Conservation (phyloP, 208 protist species). For the Trypanosoma brucei region DNA sequence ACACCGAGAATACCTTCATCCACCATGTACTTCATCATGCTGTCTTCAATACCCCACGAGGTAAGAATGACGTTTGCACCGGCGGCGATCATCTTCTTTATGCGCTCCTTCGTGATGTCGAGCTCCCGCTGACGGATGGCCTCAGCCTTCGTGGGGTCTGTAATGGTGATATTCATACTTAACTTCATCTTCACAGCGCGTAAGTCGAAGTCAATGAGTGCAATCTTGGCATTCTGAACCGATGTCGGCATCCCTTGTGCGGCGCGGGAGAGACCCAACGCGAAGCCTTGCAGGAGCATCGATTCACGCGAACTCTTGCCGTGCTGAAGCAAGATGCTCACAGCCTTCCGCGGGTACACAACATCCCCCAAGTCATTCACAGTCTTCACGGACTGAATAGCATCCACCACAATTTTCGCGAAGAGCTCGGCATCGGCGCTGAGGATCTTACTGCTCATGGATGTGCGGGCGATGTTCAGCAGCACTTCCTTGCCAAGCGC, state of each 20-base stretch:
- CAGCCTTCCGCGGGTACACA: conserved; percentile 97
- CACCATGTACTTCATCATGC: conserved; percentile 98
- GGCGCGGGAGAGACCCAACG: conserved; percentile 95
- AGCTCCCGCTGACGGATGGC: conserved; percentile 95
- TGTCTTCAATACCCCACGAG: conserved; percentile 99
- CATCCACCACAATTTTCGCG: conserved; percentile 94
- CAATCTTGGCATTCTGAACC: conserved; percentile 97
- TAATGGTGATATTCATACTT: conserved; percentile 97
- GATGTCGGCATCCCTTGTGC: conserved; percentile 97
- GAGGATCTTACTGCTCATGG: conserved; percentile 99
- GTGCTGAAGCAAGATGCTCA: conserved; percentile 98
- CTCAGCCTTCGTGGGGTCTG: conserved; percentile 96
- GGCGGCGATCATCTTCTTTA: conserved; percentile 96
- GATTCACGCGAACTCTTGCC: conserved; percentile 94
- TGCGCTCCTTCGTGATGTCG: conserved; percentile 97
- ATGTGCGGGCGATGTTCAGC: conserved; percentile 97
- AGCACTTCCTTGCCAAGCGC: conserved; percentile 93
- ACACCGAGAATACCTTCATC: conserved; percentile 96
- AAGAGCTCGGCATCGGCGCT: conserved; percentile 96
- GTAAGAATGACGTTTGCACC: conserved; percentile 99
- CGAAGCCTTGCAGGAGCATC: conserved; percentile 93
- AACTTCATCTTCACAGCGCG: conserved; percentile 95
- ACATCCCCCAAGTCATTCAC: conserved; percentile 90
- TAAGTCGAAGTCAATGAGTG: conserved; percentile 99
- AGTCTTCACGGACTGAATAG: conserved; percentile 88